A percentile compares a stretch with the other conserved stretches of the same genome.
Evolutionary conservation across 1,139 yeast genomes (phyloP).

Genomic region (Lodderomyces orthopsilosis): DNA sequence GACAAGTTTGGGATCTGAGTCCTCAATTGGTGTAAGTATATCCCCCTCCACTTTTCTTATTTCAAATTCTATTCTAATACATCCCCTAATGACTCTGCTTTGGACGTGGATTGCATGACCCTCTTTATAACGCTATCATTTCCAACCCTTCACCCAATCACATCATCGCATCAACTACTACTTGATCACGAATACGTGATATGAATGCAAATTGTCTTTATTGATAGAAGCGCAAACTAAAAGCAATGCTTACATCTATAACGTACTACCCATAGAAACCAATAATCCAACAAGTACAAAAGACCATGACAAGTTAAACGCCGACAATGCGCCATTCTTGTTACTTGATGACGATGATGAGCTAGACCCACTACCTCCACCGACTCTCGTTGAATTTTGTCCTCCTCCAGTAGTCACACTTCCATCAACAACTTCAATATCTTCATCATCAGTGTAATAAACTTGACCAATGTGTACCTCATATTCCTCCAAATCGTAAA

Average conservation of each 20-base stretch:
- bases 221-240: not conserved
- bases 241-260: not conserved
- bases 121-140: too few relatives aligned
- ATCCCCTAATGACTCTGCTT: too few relatives aligned
- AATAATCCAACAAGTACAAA: not conserved
- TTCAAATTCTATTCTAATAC: not conserved
- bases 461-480: slow-evolving; percentile 71
- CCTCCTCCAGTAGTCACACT: slow-evolving; percentile 10
- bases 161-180: too few relatives aligned
- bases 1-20: slow-evolving; percentile 10
- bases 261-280: not conserved
- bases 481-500: slow-evolving; percentile 66
- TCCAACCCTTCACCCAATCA: too few relatives aligned
- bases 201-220: not conserved
- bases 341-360: not conserved
- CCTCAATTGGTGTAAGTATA: slow-evolving; percentile 10
- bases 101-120: too few relatives aligned
- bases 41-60: too few relatives aligned
- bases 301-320: not conserved
- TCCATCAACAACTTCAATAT: slow-evolving; percentile 8
- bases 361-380: not conserved
- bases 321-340: not conserved
- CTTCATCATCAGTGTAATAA: slow-evolving; percentile 22
- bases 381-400: slow-evolving; percentile 5
- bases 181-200: too few relatives aligned